A percentile compares a stretch with the other conserved stretches of the same genome.
phyloP scores from a whole-genome alignment of 1,284 basidiomycete species.

The Leccinum fuscescens region DNA sequence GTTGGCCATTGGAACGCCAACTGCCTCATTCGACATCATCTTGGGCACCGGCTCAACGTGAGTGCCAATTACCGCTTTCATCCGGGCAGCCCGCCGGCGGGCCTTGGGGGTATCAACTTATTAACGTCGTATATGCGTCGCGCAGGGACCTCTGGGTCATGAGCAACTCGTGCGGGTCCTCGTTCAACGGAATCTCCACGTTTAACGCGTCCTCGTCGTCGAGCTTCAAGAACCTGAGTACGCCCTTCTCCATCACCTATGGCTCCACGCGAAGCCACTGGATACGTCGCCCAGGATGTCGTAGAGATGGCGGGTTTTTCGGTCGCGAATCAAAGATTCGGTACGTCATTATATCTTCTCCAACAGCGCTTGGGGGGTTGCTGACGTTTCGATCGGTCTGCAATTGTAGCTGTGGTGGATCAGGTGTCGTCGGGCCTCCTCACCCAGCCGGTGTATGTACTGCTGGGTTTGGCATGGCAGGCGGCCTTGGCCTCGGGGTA shows the following conservation, averaged over 20 bases:
- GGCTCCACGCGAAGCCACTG: constrained; percentile 28
- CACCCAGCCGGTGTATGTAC: constrained; percentile 26
- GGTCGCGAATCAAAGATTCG: constrained; percentile 41
- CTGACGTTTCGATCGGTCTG: neutral
- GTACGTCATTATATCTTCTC: constrained; percentile 26
- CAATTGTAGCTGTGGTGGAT: constrained; percentile 23
- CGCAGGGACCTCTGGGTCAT: constrained; percentile 30
- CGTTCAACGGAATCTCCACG: constrained; percentile 9
- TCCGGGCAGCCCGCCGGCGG: neutral
- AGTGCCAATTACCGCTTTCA: constrained; percentile 10
- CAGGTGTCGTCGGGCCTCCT: constrained; percentile 13
- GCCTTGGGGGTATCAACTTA: constrained; percentile 16
- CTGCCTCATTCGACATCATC: constrained; percentile 38
- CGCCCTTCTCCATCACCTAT: constrained; percentile 22
- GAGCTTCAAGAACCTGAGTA: constrained; percentile 25
- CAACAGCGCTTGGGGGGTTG: neutral
- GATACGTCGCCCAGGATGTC: constrained; percentile 38
- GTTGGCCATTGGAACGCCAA: constrained; percentile 41
- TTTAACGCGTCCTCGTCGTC: constrained; percentile 29
- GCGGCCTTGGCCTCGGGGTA: constrained; percentile 29
- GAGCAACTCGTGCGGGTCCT: constrained; percentile 14
- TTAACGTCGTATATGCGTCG: neutral
- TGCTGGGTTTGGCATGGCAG: constrained; percentile 30
- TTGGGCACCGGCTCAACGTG: constrained; percentile 61
- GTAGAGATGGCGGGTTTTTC: constrained; percentile 46